Evolutionary conservation across 805 yeast genomes (phyloP).

Genomic region (Spathaspora arborariae): DNA sequence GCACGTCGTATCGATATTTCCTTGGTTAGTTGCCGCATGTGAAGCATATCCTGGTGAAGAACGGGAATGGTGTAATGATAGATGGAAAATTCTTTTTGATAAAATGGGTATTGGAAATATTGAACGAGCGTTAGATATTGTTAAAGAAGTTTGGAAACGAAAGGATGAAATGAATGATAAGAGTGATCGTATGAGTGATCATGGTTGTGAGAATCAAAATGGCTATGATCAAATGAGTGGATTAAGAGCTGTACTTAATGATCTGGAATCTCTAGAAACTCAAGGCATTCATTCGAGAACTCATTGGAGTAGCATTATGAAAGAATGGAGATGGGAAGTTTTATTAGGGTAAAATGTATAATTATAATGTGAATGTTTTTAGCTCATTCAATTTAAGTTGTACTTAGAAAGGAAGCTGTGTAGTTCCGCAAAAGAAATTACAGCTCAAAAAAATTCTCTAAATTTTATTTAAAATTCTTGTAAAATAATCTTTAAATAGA

Average conservation of each 20-base stretch:
- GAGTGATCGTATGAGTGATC: slow-evolving; percentile 1
- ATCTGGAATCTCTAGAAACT: slow-evolving; percentile 15
- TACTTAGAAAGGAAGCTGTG: no score
- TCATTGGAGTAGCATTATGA: slow-evolving; percentile 70
- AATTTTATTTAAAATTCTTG: no score
- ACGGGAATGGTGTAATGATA: slow-evolving; percentile 53
- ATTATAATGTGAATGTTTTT: no score
- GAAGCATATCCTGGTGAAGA: slow-evolving; percentile 59
- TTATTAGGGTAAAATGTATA: slow-evolving; percentile 42
- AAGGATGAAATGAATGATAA: slow-evolving; percentile 40
- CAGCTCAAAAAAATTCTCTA: no score
- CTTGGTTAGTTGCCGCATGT: slow-evolving; percentile 61
- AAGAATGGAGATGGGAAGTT: slow-evolving; percentile 77
- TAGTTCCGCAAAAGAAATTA: no score
- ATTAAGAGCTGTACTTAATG: slow-evolving; percentile 37
- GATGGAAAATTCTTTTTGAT: slow-evolving; percentile 54
- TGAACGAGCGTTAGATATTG: slow-evolving; percentile 63
- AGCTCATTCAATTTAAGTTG: no score
- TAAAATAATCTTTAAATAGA: no score
- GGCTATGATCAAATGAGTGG: slow-evolving; percentile 32
- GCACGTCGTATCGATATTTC: slow-evolving; percentile 59
- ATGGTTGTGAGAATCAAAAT: slow-evolving; percentile 8
- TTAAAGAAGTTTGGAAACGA: slow-evolving; percentile 68
- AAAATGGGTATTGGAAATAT: slow-evolving; percentile 65
- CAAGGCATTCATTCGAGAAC: slow-evolving; percentile 42